These are phyloP conservation scores for Trichophyton simii DNA, from an alignment of 2,329 filamentous ascomycete species.

Conservation along the genomic window DNA sequence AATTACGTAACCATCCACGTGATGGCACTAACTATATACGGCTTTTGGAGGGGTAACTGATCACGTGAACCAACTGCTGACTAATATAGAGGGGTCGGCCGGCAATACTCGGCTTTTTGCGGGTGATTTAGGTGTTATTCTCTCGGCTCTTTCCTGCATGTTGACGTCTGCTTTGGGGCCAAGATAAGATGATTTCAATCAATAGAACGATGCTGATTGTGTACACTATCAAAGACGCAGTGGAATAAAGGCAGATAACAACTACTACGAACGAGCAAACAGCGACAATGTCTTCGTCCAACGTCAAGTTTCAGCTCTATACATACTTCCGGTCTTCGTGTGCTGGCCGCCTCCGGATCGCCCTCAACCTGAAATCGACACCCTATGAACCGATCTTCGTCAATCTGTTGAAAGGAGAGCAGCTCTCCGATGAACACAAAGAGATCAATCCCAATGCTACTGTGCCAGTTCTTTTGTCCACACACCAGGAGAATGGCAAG, in stretches of 20 bases:
- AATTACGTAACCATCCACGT: too few relatives aligned
- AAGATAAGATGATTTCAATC: neutral
- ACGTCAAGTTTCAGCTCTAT: constrained; percentile 34
- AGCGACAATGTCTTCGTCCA: constrained; percentile 5
- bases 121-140: neutral
- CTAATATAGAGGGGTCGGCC: neutral
- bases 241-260: neutral
- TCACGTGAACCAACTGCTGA: neutral
- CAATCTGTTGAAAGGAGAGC: constrained; percentile 45
- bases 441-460: constrained; percentile 42
- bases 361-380: constrained; percentile 44
- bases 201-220: neutral
- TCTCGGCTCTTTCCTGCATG: neutral
- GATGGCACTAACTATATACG: too few relatives aligned
- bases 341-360: constrained; percentile 49
- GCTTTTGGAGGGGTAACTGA: neutral
- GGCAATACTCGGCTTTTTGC: neutral
- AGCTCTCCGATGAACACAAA: constrained; percentile 35
- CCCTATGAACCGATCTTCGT: constrained; percentile 37
- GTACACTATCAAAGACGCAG: neutral
- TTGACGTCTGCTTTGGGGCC: neutral
- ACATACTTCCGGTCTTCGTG: constrained; percentile 53
- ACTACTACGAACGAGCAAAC: neutral
- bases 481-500: constrained; percentile 9
- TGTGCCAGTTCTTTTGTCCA: constrained; percentile 41